Evolutionary conservation across 2,329 filamentous ascomycete genomes (phyloP).

Genomic region (Neofusicoccum sp.): DNA sequence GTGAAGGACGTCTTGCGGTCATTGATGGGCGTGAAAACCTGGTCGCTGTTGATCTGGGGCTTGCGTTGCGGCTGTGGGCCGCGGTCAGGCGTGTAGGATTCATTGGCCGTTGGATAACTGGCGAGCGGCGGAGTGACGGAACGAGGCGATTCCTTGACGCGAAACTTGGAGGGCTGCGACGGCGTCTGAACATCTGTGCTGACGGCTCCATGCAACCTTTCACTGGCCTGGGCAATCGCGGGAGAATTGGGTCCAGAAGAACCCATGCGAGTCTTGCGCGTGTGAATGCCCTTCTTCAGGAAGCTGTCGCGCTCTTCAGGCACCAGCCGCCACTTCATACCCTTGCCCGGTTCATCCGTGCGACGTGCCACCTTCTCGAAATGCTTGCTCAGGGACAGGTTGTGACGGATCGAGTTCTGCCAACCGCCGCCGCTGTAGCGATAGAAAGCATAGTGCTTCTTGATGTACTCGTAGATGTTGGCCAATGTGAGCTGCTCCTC

Average conservation of each 20-base stretch:
- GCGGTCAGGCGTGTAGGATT: constrained; percentile 56
- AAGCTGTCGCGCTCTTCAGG: constrained; percentile 84
- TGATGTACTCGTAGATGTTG: constrained; percentile 94
- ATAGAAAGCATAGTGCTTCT: constrained; percentile 88
- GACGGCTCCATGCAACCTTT: constrained; percentile 46
- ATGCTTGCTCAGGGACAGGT: constrained; percentile 88
- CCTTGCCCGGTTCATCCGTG: constrained; percentile 94
- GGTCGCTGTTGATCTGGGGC: constrained; percentile 19
- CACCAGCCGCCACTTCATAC: constrained; percentile 98
- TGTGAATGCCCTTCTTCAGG: constrained; percentile 63
- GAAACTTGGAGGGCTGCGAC: constrained; percentile 21
- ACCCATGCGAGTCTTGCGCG: constrained; percentile 41
- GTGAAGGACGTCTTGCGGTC: constrained; percentile 30
- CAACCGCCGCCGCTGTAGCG: constrained; percentile 81
- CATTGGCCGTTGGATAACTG: constrained; percentile 48
- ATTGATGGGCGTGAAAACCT: constrained; percentile 21
- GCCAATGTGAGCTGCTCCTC: constrained; percentile 88
- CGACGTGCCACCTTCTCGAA: constrained; percentile 91
- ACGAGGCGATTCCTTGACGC: constrained; percentile 42
- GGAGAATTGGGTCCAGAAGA: constrained; percentile 70
- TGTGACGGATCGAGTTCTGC: constrained; percentile 97
- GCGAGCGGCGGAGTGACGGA: constrained; percentile 49
- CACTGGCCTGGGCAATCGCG: constrained; percentile 49
- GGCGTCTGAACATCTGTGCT: constrained; percentile 10
- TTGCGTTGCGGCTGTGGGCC: constrained; percentile 41